Conservation (phyloP, 805 yeast species). For the Komagataella pastoris region DNA sequence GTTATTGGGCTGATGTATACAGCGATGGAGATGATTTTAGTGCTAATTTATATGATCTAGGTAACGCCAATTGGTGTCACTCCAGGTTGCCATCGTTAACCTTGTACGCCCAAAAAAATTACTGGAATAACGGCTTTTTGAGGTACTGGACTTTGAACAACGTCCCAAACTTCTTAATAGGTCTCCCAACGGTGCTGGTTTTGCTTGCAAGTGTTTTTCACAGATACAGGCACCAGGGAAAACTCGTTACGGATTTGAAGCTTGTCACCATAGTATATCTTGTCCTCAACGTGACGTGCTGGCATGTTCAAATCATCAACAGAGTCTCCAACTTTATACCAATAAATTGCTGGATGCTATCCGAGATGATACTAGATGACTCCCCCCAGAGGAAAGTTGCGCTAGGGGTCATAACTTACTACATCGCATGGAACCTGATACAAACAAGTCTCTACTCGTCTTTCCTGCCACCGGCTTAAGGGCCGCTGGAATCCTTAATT, state of each 20-base stretch:
- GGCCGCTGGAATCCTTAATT: neutral
- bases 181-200: constrained; percentile 42
- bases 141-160: constrained; percentile 75
- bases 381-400: constrained; percentile 14
- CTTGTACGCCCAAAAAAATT: constrained; percentile 57
- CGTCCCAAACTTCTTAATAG: constrained; percentile 71
- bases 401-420: constrained; percentile 23
- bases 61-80: constrained; percentile 58
- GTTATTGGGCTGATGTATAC: neutral
- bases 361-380: constrained; percentile 12
- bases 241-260: constrained; percentile 24
- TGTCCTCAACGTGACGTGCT: constrained; percentile 38
- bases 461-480: constrained; percentile 87
- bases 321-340: constrained; percentile 74
- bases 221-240: constrained; percentile 4
- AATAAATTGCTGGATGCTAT: constrained; percentile 57
- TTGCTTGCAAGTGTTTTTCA: constrained; percentile 24
- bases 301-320: constrained; percentile 82
- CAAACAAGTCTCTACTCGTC: constrained; percentile 68
- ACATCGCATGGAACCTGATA: constrained; percentile 47
- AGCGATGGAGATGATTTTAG: neutral
- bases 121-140: constrained; percentile 81
- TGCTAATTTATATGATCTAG: constrained; percentile 17
- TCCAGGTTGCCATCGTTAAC: constrained; percentile 43
- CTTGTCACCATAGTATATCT: constrained; percentile 29